A percentile compares a stretch with the other conserved stretches of the same genome.
Evolutionary conservation across 2,329 filamentous ascomycete genomes (phyloP).

Genomic region (Falciphora oryzae): DNA sequence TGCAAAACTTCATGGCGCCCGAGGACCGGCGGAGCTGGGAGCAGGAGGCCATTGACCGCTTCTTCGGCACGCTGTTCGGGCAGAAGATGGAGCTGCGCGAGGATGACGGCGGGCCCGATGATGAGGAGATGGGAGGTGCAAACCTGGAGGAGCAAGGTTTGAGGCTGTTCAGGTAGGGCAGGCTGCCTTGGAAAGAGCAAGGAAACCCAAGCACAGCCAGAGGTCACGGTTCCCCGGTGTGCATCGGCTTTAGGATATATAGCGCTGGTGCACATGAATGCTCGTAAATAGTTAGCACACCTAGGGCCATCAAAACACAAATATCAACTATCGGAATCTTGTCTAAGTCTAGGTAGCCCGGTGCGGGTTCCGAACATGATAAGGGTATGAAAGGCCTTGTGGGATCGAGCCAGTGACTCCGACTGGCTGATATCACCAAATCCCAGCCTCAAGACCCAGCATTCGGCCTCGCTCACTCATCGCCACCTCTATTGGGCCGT

Average conservation of each 20-base stretch:
- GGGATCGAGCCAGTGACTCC: too few species aligned
- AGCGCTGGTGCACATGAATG: not conserved
- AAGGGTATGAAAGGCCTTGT: slow-evolving; percentile 7
- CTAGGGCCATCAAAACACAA: not conserved
- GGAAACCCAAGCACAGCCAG: not conserved
- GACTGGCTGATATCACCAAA: too few species aligned
- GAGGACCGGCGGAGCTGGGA: slow-evolving; percentile 80
- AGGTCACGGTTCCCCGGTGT: not conserved
- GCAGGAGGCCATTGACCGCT: slow-evolving; percentile 67
- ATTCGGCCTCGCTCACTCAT: too few species aligned
- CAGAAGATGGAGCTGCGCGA: slow-evolving; percentile 55
- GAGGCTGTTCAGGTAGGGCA: slow-evolving; percentile 40
- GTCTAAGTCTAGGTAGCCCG: not conserved
- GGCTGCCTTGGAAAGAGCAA: not conserved
- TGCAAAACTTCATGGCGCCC: slow-evolving; percentile 96
- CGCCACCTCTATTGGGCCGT: not conserved
- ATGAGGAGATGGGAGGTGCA: slow-evolving; percentile 38
- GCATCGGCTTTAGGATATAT: not conserved
- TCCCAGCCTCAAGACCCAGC: too few species aligned
- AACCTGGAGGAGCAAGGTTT: slow-evolving; percentile 49
- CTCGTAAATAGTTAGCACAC: not conserved
- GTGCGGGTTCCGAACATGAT: not conserved
- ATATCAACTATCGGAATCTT: not conserved
- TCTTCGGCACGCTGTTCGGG: slow-evolving; percentile 71
- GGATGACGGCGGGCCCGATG: slow-evolving; percentile 10